Evolutionary conservation across 768 basidiomycete genomes (phyloP).

Genomic region (Hericium alpestre): DNA sequence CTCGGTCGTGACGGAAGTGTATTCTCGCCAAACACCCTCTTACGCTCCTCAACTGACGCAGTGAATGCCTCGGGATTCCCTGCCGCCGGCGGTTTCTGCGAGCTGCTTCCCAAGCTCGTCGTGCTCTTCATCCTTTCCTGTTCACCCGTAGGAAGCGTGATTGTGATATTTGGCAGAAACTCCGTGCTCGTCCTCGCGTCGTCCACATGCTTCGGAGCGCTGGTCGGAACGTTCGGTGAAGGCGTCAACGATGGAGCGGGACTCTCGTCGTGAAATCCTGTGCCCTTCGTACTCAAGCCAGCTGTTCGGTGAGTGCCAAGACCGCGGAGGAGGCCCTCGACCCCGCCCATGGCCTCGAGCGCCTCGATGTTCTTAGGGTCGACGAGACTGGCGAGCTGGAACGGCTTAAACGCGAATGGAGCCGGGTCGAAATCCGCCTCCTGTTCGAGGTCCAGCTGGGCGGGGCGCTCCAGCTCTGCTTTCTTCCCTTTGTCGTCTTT

Average conservation of each 20-base stretch:
- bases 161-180: constrained; percentile 22
- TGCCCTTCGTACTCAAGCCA: constrained; percentile 26
- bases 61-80: constrained; percentile 16
- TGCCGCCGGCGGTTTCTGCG: neutral
- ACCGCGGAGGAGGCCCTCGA: constrained; percentile 50
- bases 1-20: constrained; percentile 34
- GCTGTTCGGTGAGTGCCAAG: constrained; percentile 54
- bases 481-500: constrained; percentile 14
- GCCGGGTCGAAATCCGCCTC: constrained; percentile 46
- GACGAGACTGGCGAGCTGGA: constrained; percentile 70
- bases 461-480: constrained; percentile 14
- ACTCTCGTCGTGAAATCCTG: no score
- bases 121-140: constrained; percentile 7
- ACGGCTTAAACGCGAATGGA: constrained; percentile 69
- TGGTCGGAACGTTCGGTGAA: neutral
- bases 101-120: constrained; percentile 3
- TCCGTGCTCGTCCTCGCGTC: constrained; percentile 11
- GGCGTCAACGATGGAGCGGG: neutral
- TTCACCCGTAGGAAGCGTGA: constrained; percentile 30
- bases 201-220: constrained; percentile 1
- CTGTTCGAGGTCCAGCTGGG: constrained; percentile 22
- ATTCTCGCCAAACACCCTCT: constrained; percentile 43
- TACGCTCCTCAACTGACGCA: constrained; percentile 31
- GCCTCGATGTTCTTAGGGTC: constrained; percentile 76
- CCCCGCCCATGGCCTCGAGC: constrained; percentile 64